phyloP scores from a whole-genome alignment of 2,329 filamentous ascomycete genomes.

The Microcera coccophila region DNA sequence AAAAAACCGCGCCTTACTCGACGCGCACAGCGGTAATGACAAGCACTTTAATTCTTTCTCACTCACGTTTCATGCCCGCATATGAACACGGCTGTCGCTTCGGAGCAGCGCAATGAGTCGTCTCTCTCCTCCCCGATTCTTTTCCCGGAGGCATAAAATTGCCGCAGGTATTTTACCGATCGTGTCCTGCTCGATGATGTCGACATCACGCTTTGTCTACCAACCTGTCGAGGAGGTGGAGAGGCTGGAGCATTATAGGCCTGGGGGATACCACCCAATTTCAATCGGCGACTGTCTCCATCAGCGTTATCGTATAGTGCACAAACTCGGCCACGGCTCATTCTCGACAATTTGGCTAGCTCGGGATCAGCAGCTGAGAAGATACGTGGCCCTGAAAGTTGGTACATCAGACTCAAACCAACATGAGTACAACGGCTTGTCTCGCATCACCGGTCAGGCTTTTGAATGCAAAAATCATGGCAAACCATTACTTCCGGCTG shows the following conservation, averaged over 20 bases:
- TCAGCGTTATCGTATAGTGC: constrained; percentile 23
- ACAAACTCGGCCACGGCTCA: constrained; percentile 29
- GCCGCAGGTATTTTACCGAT: not conserved
- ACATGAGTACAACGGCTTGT: constrained; percentile 24
- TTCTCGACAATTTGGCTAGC: constrained; percentile 36
- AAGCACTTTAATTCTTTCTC: too few species aligned
- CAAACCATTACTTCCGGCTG: too few species aligned
- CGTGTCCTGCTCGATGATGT: not conserved
- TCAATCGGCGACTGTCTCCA: constrained; percentile 35
- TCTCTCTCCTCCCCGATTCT: too few species aligned
- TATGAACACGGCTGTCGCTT: too few species aligned
- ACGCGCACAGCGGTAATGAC: too few species aligned
- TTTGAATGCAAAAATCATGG: too few species aligned
- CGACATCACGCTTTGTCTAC: constrained; percentile 7
- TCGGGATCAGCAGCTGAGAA: constrained; percentile 17
- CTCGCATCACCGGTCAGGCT: too few species aligned
- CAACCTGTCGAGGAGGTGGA: constrained; percentile 24
- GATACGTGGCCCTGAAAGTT: constrained; percentile 35
- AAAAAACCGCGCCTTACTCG: too few species aligned
- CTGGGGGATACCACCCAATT: constrained; percentile 38
- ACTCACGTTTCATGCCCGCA: too few species aligned
- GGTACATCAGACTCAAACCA: constrained; percentile 24
- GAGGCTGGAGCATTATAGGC: constrained; percentile 25
- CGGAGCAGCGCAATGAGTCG: too few species aligned
- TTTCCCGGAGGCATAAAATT: too few species aligned